A percentile compares a stretch with the other conserved stretches of the same genome.
Conservation (phyloP, 352 stramenopile genomes). For the Phytophthora kernoviae region DNA sequence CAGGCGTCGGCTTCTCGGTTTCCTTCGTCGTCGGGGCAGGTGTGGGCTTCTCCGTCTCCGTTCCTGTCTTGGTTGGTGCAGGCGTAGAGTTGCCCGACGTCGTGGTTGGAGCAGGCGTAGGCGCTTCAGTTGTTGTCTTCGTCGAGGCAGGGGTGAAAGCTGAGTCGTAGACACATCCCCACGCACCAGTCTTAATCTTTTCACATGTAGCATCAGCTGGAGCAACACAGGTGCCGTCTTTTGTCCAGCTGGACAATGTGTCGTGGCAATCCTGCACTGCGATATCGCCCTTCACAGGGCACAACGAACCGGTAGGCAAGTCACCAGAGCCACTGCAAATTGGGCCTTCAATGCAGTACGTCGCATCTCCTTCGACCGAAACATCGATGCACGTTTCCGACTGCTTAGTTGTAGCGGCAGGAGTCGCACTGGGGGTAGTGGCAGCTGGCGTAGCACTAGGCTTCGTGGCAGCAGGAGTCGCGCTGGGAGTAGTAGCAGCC, state of each 20-base stretch:
- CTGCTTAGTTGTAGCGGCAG: slow-evolving; percentile 22
- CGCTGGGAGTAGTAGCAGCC: slow-evolving; percentile 14
- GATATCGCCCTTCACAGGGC: slow-evolving; percentile 63
- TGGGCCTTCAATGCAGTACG: slow-evolving; percentile 69
- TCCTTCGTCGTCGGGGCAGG: slow-evolving; percentile 19
- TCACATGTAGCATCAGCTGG: slow-evolving; percentile 52
- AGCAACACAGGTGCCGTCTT: slow-evolving; percentile 53
- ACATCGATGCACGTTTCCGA: slow-evolving; percentile 55
- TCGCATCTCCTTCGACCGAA: slow-evolving; percentile 72
- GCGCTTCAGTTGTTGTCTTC: slow-evolving; percentile 12
- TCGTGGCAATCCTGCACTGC: slow-evolving; percentile 62
- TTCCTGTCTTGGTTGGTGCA: slow-evolving; percentile 12
- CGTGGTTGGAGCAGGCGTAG: slow-evolving; percentile 11
- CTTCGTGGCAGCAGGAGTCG: slow-evolving; percentile 21
- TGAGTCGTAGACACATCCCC: slow-evolving; percentile 60
- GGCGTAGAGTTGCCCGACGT: slow-evolving; percentile 10
- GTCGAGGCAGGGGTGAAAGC: slow-evolving; percentile 31
- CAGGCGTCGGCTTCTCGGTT: slow-evolving; percentile 3
- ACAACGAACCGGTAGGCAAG: slow-evolving; percentile 44
- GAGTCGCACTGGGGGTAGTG: slow-evolving; percentile 9
- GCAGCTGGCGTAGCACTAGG: slow-evolving; percentile 21
- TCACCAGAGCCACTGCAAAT: slow-evolving; percentile 64
- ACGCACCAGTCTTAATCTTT: slow-evolving; percentile 77
- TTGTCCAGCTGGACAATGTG: slow-evolving; percentile 57
- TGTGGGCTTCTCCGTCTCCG: slow-evolving; percentile 11